phyloP scores from a whole-genome alignment of 495 filamentous ascomycete species.

The Xylaria acuta region DNA sequence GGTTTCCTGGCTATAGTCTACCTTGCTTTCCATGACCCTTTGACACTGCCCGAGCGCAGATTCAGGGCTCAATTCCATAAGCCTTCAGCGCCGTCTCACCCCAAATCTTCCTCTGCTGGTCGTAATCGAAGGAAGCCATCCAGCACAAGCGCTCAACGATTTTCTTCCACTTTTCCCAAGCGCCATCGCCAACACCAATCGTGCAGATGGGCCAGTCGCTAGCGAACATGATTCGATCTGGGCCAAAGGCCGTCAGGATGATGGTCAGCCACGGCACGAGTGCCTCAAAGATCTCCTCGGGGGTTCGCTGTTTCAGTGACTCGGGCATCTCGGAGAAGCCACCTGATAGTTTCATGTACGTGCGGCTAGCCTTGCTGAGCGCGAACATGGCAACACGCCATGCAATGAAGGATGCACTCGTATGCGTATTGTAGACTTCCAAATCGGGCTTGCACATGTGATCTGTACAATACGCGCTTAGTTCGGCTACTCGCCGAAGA shows the following conservation, averaged over 20 bases:
- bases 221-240: slow-evolving; percentile 81
- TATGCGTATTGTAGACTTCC: slow-evolving; percentile 54
- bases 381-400: slow-evolving; percentile 63
- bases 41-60: not conserved
- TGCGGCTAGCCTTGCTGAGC: slow-evolving; percentile 62
- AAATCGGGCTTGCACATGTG: slow-evolving; percentile 90
- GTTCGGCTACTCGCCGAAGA: not conserved
- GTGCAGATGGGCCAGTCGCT: slow-evolving; percentile 92
- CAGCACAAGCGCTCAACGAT: slow-evolving; percentile 67
- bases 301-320: slow-evolving; percentile 42
- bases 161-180: slow-evolving; percentile 64
- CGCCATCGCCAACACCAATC: slow-evolving; percentile 61
- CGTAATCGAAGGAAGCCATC: slow-evolving; percentile 59
- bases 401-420: slow-evolving; percentile 63
- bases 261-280: slow-evolving; percentile 69
- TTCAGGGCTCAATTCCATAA: slow-evolving; percentile 60
- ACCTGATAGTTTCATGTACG: slow-evolving; percentile 91
- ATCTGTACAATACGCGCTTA: slow-evolving; percentile 53
- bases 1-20: not conserved
- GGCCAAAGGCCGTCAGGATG: slow-evolving; percentile 70
- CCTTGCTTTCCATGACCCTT: too few relatives aligned
- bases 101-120: slow-evolving; percentile 71
- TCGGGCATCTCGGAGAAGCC: slow-evolving; percentile 75
- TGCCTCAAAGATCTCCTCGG: slow-evolving; percentile 56
- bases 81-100: slow-evolving; percentile 68